A percentile compares a stretch with the other conserved stretches of the same genome.
Conservation (phyloP, 2,329 filamentous ascomycete species). For the Pochonia chlamydosporia region DNA sequence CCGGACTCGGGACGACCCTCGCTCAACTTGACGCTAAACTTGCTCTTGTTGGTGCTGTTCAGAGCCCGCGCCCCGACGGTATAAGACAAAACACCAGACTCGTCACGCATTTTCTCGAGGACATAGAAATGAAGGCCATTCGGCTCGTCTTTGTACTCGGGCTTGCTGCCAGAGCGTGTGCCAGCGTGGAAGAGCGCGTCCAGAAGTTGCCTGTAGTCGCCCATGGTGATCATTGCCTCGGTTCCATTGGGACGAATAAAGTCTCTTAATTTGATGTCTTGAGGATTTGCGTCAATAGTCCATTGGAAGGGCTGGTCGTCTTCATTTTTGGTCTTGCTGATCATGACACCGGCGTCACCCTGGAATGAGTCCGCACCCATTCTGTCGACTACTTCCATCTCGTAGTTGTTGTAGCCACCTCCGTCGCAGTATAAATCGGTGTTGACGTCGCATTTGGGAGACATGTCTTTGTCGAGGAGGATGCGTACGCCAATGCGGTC, state of each 20-base stretch:
- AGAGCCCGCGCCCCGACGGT: slow-evolving; percentile 41
- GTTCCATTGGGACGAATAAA: slow-evolving; percentile 44
- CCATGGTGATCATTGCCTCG: slow-evolving; percentile 39
- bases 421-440: slow-evolving; percentile 45
- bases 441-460: slow-evolving; percentile 34
- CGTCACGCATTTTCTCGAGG: slow-evolving; percentile 34
- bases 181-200: slow-evolving; percentile 51
- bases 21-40: slow-evolving; percentile 29
- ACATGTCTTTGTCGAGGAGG: slow-evolving; percentile 36
- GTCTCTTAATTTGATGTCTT: slow-evolving; percentile 44
- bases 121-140: slow-evolving; percentile 47
- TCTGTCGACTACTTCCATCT: slow-evolving; percentile 46
- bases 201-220: slow-evolving; percentile 47
- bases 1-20: slow-evolving; percentile 24
- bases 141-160: slow-evolving; percentile 39
- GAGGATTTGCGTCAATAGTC: slow-evolving; percentile 48
- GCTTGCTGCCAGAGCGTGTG: slow-evolving; percentile 43
- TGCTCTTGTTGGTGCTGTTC: slow-evolving; percentile 19
- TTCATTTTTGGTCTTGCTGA: slow-evolving; percentile 45
- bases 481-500: slow-evolving; percentile 43
- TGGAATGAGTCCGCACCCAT: slow-evolving; percentile 49
- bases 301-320: slow-evolving; percentile 45
- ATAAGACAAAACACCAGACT: slow-evolving; percentile 39
- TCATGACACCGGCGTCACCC: slow-evolving; percentile 45
- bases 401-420: slow-evolving; percentile 44